Evolutionary conservation across 768 basidiomycete species (phyloP).

Genomic region (Tricholomella constricta): DNA sequence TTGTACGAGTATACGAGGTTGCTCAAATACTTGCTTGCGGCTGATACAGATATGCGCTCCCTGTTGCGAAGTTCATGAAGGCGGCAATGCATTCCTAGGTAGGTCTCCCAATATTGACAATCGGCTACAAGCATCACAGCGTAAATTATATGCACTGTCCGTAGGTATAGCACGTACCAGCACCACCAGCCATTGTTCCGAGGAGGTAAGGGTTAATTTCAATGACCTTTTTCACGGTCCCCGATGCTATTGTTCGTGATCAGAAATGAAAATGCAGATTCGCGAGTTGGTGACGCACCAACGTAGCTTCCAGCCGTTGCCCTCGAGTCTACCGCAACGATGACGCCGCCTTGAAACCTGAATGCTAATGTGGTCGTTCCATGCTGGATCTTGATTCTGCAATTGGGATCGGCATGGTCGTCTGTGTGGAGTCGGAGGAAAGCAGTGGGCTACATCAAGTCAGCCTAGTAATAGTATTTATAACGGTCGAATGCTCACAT

Average conservation of each 20-base stretch:
- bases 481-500: constrained; percentile 52
- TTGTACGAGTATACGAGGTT: constrained; percentile 98
- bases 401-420: constrained; percentile 90
- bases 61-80: constrained; percentile 94
- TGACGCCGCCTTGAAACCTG: constrained; percentile 94
- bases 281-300: constrained; percentile 52
- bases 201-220: constrained; percentile 98
- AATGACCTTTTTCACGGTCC: constrained; percentile 99
- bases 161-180: constrained; percentile 56
- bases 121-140: constrained; percentile 56
- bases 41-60: constrained; percentile 98
- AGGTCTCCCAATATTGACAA: constrained; percentile 98
- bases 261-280: not conserved
- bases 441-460: constrained; percentile 67
- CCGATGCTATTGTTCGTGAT: constrained; percentile 62
- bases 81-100: constrained; percentile 96
- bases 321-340: constrained; percentile 99
- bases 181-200: constrained; percentile 99
- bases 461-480: constrained; percentile 2
- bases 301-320: constrained; percentile 97
- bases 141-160: not conserved
- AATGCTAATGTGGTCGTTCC: constrained; percentile 99
- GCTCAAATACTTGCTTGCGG: constrained; percentile 95
- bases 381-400: constrained; percentile 97
- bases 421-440: constrained; percentile 95